These are phyloP conservation scores for Amyloporia xantha DNA, from an alignment of 768 basidiomycete species.

Conservation along the genomic window DNA sequence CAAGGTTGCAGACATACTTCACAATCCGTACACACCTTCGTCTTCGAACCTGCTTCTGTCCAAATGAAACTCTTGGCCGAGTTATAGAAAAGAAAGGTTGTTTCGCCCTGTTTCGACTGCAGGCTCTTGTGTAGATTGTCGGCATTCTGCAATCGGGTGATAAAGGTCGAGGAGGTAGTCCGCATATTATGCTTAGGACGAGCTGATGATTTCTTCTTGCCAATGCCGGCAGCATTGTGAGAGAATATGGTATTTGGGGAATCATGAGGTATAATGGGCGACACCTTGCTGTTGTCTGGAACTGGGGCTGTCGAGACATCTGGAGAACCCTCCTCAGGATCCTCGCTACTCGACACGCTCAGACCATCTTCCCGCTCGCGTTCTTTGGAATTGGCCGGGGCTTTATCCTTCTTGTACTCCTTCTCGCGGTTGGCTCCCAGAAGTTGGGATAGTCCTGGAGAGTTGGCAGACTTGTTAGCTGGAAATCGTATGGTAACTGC, in stretches of 20 bases:
- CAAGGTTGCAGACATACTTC: slow-evolving; percentile 4
- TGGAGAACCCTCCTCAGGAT: slow-evolving; percentile 52
- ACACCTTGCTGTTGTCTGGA: slow-evolving; percentile 22
- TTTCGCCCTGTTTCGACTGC: slow-evolving; percentile 77
- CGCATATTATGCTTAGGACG: slow-evolving; percentile 89
- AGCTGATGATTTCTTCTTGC: slow-evolving; percentile 57
- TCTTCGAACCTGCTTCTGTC: slow-evolving; percentile 79
- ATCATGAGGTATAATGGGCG: slow-evolving; percentile 36
- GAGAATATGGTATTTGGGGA: slow-evolving; percentile 57
- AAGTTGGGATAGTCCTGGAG: slow-evolving; percentile 61
- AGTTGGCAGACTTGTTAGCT: slow-evolving; percentile 41
- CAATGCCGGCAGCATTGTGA: slow-evolving; percentile 34
- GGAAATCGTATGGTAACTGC: slow-evolving; percentile 59
- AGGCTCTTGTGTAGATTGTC: slow-evolving; percentile 72
- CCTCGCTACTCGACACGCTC: slow-evolving; percentile 80
- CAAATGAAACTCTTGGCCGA: slow-evolving; percentile 78
- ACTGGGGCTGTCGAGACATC: slow-evolving; percentile 23
- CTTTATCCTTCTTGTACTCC: slow-evolving; percentile 29
- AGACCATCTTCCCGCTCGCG: slow-evolving; percentile 42
- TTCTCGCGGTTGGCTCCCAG: slow-evolving; percentile 62
- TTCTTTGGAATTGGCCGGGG: slow-evolving; percentile 8
- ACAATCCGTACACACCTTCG: slow-evolving; percentile 52
- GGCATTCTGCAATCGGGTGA: slow-evolving; percentile 75
- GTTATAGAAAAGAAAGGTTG: slow-evolving; percentile 84
- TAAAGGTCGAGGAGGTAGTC: slow-evolving; percentile 88